Evolutionary conservation across 1,284 basidiomycete genomes (phyloP).

Genomic region (Rhodotorula sp.): DNA sequence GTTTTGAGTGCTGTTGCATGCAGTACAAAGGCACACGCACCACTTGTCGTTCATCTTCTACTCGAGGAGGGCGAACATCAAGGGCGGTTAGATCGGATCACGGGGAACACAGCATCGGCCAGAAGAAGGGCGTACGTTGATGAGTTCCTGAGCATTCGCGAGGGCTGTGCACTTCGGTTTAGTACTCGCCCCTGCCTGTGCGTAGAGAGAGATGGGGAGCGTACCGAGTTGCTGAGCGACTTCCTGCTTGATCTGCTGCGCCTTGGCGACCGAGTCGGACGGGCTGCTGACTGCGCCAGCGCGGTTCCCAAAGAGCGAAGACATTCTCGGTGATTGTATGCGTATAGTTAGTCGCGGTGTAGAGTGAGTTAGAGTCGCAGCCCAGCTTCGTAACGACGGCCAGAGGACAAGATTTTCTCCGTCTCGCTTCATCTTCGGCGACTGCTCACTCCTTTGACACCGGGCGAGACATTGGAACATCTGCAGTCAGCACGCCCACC

Average conservation of each 20-base stretch:
- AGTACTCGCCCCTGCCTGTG: neutral
- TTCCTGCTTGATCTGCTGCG: constrained; percentile 68
- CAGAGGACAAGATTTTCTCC: too few relatives aligned
- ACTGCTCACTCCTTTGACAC: too few relatives aligned
- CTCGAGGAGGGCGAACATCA: neutral
- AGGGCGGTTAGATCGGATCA: neutral
- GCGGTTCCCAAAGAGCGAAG: constrained; percentile 22
- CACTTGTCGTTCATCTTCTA: constrained; percentile 46
- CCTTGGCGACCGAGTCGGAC: constrained; percentile 46
- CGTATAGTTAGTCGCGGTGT: neutral
- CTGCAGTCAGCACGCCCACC: too few relatives aligned
- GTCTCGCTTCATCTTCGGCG: too few relatives aligned
- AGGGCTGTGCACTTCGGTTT: constrained; percentile 53
- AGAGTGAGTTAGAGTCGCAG: too few relatives aligned
- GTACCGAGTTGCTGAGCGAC: constrained; percentile 63
- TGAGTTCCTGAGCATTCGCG: constrained; percentile 74
- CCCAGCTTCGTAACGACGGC: too few relatives aligned
- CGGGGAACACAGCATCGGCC: neutral
- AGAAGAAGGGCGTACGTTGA: constrained; percentile 59
- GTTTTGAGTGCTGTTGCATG: too few relatives aligned
- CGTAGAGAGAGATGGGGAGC: neutral
- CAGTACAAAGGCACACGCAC: constrained; percentile 9
- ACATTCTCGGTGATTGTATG: constrained; percentile 12
- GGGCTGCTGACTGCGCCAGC: constrained; percentile 1
- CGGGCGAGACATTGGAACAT: too few relatives aligned